Conservation (phyloP, 805 yeast genomes). For the Barnettozyma botsteinii region DNA sequence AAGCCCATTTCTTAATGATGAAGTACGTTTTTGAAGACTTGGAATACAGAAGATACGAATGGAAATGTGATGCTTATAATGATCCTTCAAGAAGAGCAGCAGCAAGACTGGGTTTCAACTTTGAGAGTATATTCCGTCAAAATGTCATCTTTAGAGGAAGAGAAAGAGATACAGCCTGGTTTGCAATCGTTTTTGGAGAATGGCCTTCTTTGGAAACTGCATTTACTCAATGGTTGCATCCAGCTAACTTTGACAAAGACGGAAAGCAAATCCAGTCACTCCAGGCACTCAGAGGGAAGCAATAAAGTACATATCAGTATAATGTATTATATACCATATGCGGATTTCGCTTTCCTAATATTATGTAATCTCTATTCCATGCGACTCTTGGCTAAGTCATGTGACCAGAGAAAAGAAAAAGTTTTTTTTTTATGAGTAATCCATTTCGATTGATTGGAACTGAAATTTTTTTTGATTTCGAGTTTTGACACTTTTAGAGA, state of each 20-base stretch:
- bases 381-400: too few species aligned
- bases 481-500: too few species aligned
- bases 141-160: slow-evolving; percentile 2
- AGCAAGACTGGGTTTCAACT: slow-evolving; percentile 4
- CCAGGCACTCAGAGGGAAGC: not conserved
- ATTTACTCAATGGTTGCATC: not conserved
- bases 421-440: too few species aligned
- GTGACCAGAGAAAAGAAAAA: too few species aligned
- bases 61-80: slow-evolving; percentile 7
- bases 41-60: slow-evolving; percentile 7
- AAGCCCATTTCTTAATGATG: slow-evolving; percentile 6
- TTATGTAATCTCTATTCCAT: too few species aligned
- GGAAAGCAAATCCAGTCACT: not conserved
- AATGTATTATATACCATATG: too few species aligned
- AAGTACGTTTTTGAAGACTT: slow-evolving; percentile 2
- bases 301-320: too few species aligned
- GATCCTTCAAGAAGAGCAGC: slow-evolving; percentile 5
- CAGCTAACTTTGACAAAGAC: slow-evolving; percentile 1
- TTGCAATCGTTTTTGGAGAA: not conserved
- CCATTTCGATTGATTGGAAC: too few species aligned
- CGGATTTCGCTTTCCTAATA: too few species aligned
- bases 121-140: slow-evolving; percentile 2
- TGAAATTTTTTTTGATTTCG: too few species aligned
- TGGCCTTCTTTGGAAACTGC: not conserved
- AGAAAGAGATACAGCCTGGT: slow-evolving; percentile 7